These are phyloP conservation scores for Mycena rebaudengoi DNA, from an alignment of 768 basidiomycete genomes.

Conservation along the genomic window DNA sequence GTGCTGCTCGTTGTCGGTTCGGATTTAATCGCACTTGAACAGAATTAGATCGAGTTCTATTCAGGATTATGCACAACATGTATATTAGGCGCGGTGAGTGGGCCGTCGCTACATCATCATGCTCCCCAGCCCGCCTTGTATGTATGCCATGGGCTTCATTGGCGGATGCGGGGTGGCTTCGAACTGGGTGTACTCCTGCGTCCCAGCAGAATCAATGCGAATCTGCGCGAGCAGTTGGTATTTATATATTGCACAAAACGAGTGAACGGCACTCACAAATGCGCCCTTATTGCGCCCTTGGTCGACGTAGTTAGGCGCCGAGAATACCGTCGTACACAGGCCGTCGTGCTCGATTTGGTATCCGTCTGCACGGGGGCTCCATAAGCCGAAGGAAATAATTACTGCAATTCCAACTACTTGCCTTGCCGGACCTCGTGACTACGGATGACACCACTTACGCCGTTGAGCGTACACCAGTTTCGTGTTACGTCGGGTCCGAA, in stretches of 20 bases:
- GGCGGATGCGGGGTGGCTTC: constrained; percentile 89
- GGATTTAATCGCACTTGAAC: too few species aligned
- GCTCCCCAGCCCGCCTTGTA: constrained; percentile 68
- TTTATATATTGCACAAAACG: not conserved
- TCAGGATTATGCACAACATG: too few species aligned
- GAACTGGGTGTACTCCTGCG: constrained; percentile 80
- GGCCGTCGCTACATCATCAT: constrained; percentile 74
- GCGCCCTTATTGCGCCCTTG: constrained; percentile 93
- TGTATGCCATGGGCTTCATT: constrained; percentile 93
- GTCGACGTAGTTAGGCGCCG: constrained; percentile 95
- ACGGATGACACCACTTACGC: constrained; percentile 88
- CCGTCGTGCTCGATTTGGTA: constrained; percentile 96
- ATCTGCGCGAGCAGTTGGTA: constrained; percentile 55
- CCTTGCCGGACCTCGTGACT: constrained; percentile 97
- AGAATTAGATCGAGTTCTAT: too few species aligned
- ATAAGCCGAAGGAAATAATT: constrained; percentile 4
- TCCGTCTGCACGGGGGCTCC: constrained; percentile 64
- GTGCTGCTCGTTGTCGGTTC: too few species aligned
- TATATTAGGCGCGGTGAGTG: not conserved
- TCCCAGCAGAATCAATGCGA: constrained; percentile 81
- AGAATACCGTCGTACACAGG: constrained; percentile 94
- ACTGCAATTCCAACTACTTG: constrained; percentile 47
- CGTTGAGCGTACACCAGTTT: constrained; percentile 88
- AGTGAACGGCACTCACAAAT: constrained; percentile 57
- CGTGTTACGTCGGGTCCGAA: constrained; percentile 96